These are phyloP conservation scores for Arabidopsis hybrid DNA, from an alignment of 441 rosid species.

Conservation along the genomic window DNA sequence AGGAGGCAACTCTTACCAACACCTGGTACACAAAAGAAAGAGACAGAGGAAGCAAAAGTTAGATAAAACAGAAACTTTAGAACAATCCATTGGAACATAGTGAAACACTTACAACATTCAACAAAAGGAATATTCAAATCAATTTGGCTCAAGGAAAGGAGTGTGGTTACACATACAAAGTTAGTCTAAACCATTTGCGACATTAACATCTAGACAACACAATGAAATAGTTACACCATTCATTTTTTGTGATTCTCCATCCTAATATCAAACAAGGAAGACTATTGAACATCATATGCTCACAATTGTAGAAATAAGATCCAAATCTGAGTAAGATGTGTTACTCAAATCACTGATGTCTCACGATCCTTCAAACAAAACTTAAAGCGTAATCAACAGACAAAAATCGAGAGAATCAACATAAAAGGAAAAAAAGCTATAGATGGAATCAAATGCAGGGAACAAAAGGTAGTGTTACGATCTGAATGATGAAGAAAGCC, in stretches of 20 bases:
- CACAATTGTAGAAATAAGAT: background rate
- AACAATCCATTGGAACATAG: background rate
- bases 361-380: constrained; percentile 6
- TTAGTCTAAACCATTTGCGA: constrained; percentile 10
- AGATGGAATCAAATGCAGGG: constrained; percentile 15
- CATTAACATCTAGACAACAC: background rate
- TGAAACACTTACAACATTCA: constrained; percentile 26
- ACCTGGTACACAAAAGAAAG: constrained; percentile 53
- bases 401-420: constrained; percentile 1
- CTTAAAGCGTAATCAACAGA: background rate
- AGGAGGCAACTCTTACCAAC: constrained; percentile 99
- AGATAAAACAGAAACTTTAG: background rate
- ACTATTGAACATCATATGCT: constrained; percentile 14
- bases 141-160: background rate
- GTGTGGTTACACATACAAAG: background rate
- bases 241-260: background rate
- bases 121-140: background rate
- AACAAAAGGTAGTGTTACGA: constrained; percentile 19
- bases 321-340: constrained; percentile 21
- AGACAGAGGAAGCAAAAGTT: constrained; percentile 12
- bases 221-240: background rate
- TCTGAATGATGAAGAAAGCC: constrained; percentile 28
- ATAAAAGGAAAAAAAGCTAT: background rate
- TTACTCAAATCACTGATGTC: background rate
- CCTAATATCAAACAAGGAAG: constrained; percentile 1